Evolutionary conservation across 148 eudicot species (phyloP).

Genomic region (Drosera capensis): DNA sequence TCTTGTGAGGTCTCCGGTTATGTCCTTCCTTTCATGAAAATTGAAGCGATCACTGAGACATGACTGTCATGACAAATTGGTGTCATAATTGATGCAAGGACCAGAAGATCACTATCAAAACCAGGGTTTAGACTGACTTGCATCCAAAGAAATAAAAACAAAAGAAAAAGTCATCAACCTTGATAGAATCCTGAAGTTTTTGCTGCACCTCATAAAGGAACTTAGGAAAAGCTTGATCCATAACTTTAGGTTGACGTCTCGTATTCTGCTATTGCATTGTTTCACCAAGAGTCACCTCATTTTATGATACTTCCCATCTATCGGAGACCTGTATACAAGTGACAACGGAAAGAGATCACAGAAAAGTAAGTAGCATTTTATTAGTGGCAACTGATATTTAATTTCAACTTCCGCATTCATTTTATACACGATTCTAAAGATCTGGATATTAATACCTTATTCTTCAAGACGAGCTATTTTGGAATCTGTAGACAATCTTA

Average conservation of each 20-base stretch:
- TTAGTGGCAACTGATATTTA: too few species aligned
- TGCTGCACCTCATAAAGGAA: conserved; percentile 36
- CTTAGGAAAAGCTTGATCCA: conserved; percentile 24
- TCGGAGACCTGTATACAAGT: too few species aligned
- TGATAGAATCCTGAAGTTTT: conserved; percentile 30
- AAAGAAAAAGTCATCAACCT: conserved; percentile 23
- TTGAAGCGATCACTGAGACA: conserved; percentile 20
- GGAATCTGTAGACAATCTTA: too few species aligned
- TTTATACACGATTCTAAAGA: too few species aligned
- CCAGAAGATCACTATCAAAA: background rate
- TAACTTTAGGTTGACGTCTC: conserved; percentile 13
- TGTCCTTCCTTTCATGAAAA: conserved; percentile 9
- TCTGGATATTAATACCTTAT: too few species aligned
- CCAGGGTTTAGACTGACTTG: background rate
- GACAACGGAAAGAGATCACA: too few species aligned
- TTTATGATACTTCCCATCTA: too few species aligned
- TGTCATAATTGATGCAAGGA: background rate
- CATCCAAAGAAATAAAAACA: background rate
- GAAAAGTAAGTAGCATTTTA: too few species aligned
- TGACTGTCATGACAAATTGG: conserved; percentile 25
- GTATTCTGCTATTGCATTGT: conserved; percentile 12
- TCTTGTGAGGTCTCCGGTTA: conserved; percentile 5
- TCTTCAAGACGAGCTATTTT: too few species aligned
- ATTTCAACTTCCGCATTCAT: too few species aligned
- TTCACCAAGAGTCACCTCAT: conserved; percentile 18